Conservation (phyloP, 257 asterid species). For the Fraxinus pennsylvanica region DNA sequence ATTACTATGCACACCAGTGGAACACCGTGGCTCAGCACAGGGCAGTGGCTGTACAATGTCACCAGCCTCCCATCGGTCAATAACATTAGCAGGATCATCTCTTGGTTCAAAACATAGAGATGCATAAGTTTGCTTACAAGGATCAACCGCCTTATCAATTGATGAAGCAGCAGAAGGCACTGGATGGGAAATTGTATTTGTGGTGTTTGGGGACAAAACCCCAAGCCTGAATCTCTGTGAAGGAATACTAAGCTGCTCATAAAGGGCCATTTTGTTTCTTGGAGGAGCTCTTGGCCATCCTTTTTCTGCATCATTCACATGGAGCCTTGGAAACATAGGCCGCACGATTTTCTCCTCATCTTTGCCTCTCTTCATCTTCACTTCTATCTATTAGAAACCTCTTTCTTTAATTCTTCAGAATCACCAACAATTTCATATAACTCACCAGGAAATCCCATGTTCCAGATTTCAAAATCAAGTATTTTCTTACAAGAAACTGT, state of each 20-base stretch:
- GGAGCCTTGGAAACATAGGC: conserved; percentile 96
- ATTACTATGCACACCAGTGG: conserved; percentile 22
- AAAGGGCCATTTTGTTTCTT: conserved; percentile 96
- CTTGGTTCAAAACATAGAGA: conserved; percentile 11
- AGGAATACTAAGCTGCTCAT: conserved; percentile 91
- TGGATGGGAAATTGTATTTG: conserved; percentile 27
- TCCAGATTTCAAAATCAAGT: conserved; percentile 1
- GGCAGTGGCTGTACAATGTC: conserved; percentile 28
- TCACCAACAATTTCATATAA: conserved; percentile 18
- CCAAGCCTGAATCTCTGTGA: conserved; percentile 58
- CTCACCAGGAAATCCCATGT: conserved; percentile 23
- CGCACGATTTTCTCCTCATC: conserved; percentile 73
- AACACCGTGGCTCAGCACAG: conserved; percentile 29
- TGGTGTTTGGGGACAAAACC: conserved; percentile 28
- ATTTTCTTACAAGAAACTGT: neutral
- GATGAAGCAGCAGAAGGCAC: conserved; percentile 30
- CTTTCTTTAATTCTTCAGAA: neutral
- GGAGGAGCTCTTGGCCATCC: conserved; percentile 99
- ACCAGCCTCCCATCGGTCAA: conserved; percentile 30
- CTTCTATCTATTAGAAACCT: neutral
- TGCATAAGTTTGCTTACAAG: conserved; percentile 22
- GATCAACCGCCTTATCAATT: conserved; percentile 30
- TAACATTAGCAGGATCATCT: conserved; percentile 25
- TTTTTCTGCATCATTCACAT: conserved; percentile 81
- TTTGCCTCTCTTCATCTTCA: conserved; percentile 70